Evolutionary conservation across 2,329 filamentous ascomycete species (phyloP), one percentile per base, ranked within the genome.

Genomic region (Tolypocladium nubicola): DNA sequence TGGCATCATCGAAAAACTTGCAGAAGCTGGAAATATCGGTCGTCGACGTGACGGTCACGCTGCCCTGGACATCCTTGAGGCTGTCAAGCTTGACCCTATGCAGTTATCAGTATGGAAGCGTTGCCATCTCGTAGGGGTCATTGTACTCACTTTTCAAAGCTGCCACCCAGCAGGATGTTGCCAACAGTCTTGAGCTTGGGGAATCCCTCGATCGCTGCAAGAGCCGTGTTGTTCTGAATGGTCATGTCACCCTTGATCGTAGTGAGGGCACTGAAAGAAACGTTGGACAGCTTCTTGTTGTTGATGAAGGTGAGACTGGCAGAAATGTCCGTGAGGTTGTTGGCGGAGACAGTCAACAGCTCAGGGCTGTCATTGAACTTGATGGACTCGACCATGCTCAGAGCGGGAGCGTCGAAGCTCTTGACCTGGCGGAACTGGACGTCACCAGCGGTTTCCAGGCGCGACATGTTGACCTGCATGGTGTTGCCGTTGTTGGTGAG

Each of bases 151-250:
- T 82, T 79, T 61, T 84, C 81, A 74, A 97, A 95, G 77, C 85
- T 88, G 67, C 94, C 94, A 66, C 86, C 85, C 72, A 96, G 84
- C 72, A 90, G 87, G 68, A 97, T 79, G 66, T 90, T 90, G 76
- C 92, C 93, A 59, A 97, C 83, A 57, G 77, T 82, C 68, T 82
- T 69, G 35, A 99, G 82, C 62, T 78, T 70, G 60, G 81, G 79
- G 75, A 97, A 88, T 39, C 83, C 84, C 62, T 81, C 73, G 57
- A 97, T 79, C 60, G 76, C 70, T 57, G 74, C 65, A 39, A 97
- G 81, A 57, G 79, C 77, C 60, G 90, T 89, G 86, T 97, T 97
- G 84, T 96, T 96, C 75, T 89, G 87, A 68, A 99, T 84, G 65
- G 88, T 85, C 71, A 96, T 83, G 71, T 88, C 90, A 76, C 90